Percentiles rank a stretch among this genome's conserved stretches.
phyloP scores from a whole-genome alignment of 2,329 filamentous ascomycete genomes.

The Ophiognomonia clavigignenti-juglandacearum region DNA sequence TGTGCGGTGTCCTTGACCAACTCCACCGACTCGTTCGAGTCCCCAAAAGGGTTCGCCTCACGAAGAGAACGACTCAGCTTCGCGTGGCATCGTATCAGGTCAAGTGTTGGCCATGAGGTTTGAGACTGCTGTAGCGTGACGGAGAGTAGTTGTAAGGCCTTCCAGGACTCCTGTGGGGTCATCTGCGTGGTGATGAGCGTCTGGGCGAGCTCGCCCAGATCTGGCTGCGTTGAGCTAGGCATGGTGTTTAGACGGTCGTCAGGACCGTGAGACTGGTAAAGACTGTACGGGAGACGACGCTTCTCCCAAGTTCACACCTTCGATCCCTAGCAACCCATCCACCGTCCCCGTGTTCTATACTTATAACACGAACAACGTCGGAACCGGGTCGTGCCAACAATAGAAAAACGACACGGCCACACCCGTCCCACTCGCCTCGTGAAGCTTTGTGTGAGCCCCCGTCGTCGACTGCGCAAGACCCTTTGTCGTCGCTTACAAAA shows the following conservation, averaged over 20 bases:
- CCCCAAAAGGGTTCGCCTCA: background rate
- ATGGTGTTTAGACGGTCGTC: too few species aligned
- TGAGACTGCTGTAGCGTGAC: background rate
- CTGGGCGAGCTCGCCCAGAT: background rate
- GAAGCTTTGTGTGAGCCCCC: background rate
- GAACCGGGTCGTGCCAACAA: background rate
- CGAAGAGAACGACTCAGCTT: constrained; percentile 4
- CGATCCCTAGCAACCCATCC: background rate
- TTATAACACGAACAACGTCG: background rate
- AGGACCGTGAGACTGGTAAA: background rate
- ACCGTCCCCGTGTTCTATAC: background rate
- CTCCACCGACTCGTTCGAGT: background rate
- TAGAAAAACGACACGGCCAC: background rate
- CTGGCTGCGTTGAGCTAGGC: background rate
- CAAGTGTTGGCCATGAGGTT: constrained; percentile 5
- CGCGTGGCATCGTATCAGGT: constrained; percentile 9
- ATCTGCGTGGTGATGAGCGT: background rate
- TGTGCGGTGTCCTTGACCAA: constrained; percentile 3
- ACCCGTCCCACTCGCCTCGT: background rate
- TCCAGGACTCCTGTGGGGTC: constrained; percentile 5
- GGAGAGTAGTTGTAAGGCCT: constrained; percentile 6
- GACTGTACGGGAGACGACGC: background rate
- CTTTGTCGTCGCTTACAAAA: too few species aligned
- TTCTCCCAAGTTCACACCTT: background rate
- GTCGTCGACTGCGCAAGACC: too few species aligned